These are phyloP conservation scores for Arxiozyma telluris DNA, from an alignment of 1,139 yeast species.

Conservation along the genomic window DNA sequence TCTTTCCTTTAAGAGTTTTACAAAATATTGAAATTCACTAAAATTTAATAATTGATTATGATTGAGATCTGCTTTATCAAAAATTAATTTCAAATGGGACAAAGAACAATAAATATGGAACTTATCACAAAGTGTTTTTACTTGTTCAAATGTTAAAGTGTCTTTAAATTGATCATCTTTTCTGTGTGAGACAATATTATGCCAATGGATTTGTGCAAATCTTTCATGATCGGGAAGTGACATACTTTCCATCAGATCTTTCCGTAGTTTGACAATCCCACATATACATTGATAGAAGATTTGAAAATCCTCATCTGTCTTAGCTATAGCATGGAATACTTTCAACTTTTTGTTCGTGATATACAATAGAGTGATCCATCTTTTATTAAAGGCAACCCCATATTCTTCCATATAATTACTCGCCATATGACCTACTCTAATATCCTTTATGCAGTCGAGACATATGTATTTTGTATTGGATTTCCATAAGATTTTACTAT, in stretches of 20 bases:
- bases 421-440: conserved; percentile 63
- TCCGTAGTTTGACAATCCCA: conserved; percentile 40
- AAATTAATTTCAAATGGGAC: conserved; percentile 32
- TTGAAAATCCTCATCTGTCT: conserved; percentile 51
- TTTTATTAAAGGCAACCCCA: conserved; percentile 52
- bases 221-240: conserved; percentile 44
- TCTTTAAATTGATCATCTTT: conserved; percentile 35
- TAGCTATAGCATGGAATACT: conserved; percentile 68
- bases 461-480: conserved; percentile 32
- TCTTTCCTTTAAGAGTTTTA: conserved; percentile 44
- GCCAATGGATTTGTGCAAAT: conserved; percentile 51
- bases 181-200: conserved; percentile 38
- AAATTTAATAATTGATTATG: conserved; percentile 46
- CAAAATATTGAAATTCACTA: conserved; percentile 64
- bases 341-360: conserved; percentile 43
- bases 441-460: conserved; percentile 65
- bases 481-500: conserved; percentile 25
- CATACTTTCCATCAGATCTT: conserved; percentile 45
- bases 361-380: conserved; percentile 80
- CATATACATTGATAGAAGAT: conserved; percentile 41
- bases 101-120: conserved; percentile 59
- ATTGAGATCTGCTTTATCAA: conserved; percentile 42
- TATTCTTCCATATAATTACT: conserved; percentile 77
- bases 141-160: conserved; percentile 56
- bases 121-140: conserved; percentile 53